Conservation (phyloP, 345 rosid genomes). For the Populus simonii region DNA sequence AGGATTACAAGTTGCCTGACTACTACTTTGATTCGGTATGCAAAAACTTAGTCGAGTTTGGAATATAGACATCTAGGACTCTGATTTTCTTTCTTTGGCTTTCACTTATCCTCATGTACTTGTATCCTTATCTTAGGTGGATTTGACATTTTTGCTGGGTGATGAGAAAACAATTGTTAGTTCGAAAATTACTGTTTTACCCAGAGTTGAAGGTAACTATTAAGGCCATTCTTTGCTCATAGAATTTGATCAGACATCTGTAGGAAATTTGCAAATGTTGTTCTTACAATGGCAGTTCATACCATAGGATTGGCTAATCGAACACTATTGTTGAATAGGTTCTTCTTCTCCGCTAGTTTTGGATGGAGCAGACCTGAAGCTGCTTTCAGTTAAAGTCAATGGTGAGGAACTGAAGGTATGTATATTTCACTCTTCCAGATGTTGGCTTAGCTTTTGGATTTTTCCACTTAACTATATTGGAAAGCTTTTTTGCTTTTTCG, state of each 20-base stretch:
- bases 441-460: background rate
- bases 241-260: background rate
- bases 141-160: conserved; percentile 71
- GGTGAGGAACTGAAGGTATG: conserved; percentile 67
- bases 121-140: conserved; percentile 54
- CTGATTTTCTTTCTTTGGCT: conserved; percentile 5
- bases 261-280: background rate
- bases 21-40: conserved; percentile 82
- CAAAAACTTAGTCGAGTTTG: background rate
- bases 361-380: conserved; percentile 78
- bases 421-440: background rate
- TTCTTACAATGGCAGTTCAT: background rate
- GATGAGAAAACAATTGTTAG: conserved; percentile 93
- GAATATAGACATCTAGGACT: background rate
- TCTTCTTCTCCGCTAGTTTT: conserved; percentile 70
- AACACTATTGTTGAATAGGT: conserved; percentile 36
- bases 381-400: conserved; percentile 69
- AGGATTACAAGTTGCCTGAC: conserved; percentile 89
- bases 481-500: background rate
- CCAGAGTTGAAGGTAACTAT: conserved; percentile 74
- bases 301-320: background rate
- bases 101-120: conserved; percentile 16
- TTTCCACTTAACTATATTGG: background rate
- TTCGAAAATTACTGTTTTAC: conserved; percentile 67
- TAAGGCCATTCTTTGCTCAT: background rate